phyloP scores from a whole-genome alignment of 768 basidiomycete species.

The Suillus occidentalis region DNA sequence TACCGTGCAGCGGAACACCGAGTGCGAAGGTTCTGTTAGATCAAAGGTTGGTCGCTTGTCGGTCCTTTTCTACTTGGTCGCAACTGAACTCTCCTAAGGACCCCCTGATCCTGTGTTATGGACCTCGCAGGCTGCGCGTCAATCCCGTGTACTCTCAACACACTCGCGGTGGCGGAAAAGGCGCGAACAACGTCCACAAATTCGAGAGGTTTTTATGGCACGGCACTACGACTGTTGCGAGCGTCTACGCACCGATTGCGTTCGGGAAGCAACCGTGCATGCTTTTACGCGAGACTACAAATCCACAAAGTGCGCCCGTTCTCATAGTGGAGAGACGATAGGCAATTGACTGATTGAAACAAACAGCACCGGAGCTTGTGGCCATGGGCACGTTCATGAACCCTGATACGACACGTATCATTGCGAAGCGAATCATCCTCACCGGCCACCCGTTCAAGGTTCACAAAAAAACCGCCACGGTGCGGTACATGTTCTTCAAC shows the following conservation, averaged over 20 bases:
- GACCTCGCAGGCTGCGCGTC: slow-evolving; percentile 80
- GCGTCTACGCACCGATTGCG: slow-evolving; percentile 82
- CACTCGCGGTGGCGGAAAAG: slow-evolving; percentile 84
- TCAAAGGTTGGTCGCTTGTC: slow-evolving; percentile 66
- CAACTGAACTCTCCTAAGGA: slow-evolving; percentile 50
- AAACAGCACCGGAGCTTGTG: slow-evolving; percentile 75
- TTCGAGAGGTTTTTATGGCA: slow-evolving; percentile 89
- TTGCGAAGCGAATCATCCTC: slow-evolving; percentile 91
- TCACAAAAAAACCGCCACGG: slow-evolving; percentile 95
- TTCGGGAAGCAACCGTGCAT: slow-evolving; percentile 81
- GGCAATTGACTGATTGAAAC: neutral
- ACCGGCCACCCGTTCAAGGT: slow-evolving; percentile 97
- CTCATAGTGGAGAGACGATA: neutral
- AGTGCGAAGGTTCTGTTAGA: slow-evolving; percentile 83
- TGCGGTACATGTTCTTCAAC: slow-evolving; percentile 99
- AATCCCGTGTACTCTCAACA: slow-evolving; percentile 94
- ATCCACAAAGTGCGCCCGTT: slow-evolving; percentile 56
- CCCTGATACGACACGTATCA: slow-evolving; percentile 87
- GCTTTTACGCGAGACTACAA: slow-evolving; percentile 67
- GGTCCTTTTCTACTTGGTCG: neutral
- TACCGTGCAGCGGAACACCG: slow-evolving; percentile 93
- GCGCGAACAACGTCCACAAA: slow-evolving; percentile 96
- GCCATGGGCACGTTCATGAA: slow-evolving; percentile 83
- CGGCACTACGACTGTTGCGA: slow-evolving; percentile 79
- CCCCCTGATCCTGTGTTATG: slow-evolving; percentile 83